phyloP scores from a whole-genome alignment of 1,284 basidiomycete species.

The Moesziomyces sp. region DNA sequence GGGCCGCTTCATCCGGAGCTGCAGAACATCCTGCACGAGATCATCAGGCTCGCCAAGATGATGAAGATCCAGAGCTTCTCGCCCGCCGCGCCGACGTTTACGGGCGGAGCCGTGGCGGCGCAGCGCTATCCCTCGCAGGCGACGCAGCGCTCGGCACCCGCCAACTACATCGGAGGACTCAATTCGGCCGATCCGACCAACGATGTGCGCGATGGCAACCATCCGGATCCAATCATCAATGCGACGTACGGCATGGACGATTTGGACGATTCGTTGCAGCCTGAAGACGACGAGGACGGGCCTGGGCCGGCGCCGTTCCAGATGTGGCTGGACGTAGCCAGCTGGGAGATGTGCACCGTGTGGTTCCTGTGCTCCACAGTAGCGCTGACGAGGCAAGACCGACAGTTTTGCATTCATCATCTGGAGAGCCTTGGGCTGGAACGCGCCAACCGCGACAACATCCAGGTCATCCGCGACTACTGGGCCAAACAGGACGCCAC shows the following conservation, averaged over 20 bases:
- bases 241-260: slow-evolving; percentile 9
- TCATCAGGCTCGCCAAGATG: slow-evolving; percentile 44
- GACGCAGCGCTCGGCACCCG: slow-evolving; percentile 2
- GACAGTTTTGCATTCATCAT: slow-evolving; percentile 44
- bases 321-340: slow-evolving; percentile 47
- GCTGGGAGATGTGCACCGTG: slow-evolving; percentile 56
- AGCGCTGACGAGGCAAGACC: slow-evolving; percentile 32
- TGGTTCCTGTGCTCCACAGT: slow-evolving; percentile 53
- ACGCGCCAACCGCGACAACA: slow-evolving; percentile 45
- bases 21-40: slow-evolving; percentile 48
- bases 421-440: slow-evolving; percentile 48
- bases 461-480: slow-evolving; percentile 41
- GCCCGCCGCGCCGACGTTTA: slow-evolving; percentile 7
- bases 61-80: slow-evolving; percentile 36
- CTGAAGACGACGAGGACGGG: not conserved
- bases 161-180: slow-evolving; percentile 38
- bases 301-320: slow-evolving; percentile 23
- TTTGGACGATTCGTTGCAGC: not conserved
- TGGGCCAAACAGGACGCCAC: slow-evolving; percentile 46
- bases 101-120: not conserved
- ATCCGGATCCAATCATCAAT: slow-evolving; percentile 21
- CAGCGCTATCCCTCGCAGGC: no score
- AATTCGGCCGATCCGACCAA: not conserved
- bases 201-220: slow-evolving; percentile 21
- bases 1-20: slow-evolving; percentile 42